Evolutionary conservation across 352 stramenopile genomes (phyloP), one percentile per base, ranked within the genome.

Genomic region (Globisporangium takayamanum): DNA sequence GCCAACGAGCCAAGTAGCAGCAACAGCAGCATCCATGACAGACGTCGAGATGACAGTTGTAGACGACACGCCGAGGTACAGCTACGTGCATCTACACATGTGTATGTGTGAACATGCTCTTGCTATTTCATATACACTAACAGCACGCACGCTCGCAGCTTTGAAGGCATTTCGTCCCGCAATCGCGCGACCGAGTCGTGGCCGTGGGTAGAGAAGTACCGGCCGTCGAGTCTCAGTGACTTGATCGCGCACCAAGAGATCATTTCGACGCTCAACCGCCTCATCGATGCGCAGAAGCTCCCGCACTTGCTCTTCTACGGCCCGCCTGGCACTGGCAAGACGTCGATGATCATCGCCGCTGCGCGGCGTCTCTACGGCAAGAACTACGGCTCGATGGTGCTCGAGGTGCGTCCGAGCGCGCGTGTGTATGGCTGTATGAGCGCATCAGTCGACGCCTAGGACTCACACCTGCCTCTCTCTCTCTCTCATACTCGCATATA

Each of bases 171-270:
- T 53, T 94, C 84, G 26, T 89, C 80, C 12, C 73, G 74, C 58
- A 91, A 92, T 59, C 78, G 84, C 37, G 76, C 80, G 46, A 94
- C 84, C 7, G 84, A 93, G 62, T 90, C 83, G 50, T 93, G 95
- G 77, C 92, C 96, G 22, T 99, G 96, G 97, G 96, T 99, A 14
- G 97, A 99, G 75, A 99, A 99, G 74, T 99, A 99, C 78, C 89
- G 97, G 2, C 97, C 97, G 22, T 88, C 80, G 22, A 96, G 72
- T 53, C 72, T 99, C 12, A 75, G 97, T 64, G 96, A 99, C 66
- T 72, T 99, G 12, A 97, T 99, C 49, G 95, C 96, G 5, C 97
- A 99, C 64, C 83, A 98, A 61, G 92, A 98, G 63, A 99, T 99
- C 74, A 86, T 99, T 50, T 85, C 81, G 48, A 99, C 96, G 57